Percentiles rank a stretch among this genome's conserved stretches.
Evolutionary conservation across 352 stramenopile species (phyloP).

Genomic region (Phytopythium montanum): DNA sequence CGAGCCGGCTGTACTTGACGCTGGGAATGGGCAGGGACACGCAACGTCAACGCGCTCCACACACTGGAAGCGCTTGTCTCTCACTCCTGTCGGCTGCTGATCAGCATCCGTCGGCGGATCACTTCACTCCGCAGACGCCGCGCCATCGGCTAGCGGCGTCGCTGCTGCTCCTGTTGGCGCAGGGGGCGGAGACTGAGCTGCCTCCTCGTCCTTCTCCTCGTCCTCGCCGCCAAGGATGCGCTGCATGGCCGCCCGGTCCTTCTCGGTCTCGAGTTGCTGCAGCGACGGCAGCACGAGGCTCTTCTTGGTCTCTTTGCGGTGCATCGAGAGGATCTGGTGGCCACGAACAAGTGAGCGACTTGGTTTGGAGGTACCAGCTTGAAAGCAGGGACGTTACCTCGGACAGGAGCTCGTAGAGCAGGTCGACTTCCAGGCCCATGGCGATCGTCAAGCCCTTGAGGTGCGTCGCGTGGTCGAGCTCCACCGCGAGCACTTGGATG

Average conservation of each 20-base stretch:
- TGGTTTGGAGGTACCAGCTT: background rate
- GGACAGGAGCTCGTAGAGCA: slow-evolving; percentile 64
- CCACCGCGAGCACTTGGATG: slow-evolving; percentile 58
- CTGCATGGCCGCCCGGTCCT: slow-evolving; percentile 40
- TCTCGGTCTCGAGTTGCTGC: slow-evolving; percentile 33
- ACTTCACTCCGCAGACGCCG: background rate
- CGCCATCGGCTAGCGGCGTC: background rate
- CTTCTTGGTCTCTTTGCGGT: slow-evolving; percentile 30
- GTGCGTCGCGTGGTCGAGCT: slow-evolving; percentile 38
- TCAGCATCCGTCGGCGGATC: background rate
- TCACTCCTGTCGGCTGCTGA: background rate
- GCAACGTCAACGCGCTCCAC: slow-evolving; percentile 1
- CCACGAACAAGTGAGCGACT: background rate
- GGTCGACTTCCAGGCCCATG: slow-evolving; percentile 71
- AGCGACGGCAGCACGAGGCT: slow-evolving; percentile 15
- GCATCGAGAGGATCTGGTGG: slow-evolving; percentile 48
- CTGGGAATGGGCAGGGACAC: background rate
- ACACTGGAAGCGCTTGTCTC: background rate
- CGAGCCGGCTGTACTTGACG: background rate
- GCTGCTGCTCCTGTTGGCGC: too few relatives aligned
- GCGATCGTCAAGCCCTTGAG: slow-evolving; percentile 61
- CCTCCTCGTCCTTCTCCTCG: slow-evolving; percentile 57
- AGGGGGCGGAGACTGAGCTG: slow-evolving; percentile 1
- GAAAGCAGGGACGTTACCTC: slow-evolving; percentile 30
- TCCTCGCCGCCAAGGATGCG: slow-evolving; percentile 52